Evolutionary conservation across 306 rosid species (phyloP), one percentile per base, ranked within the genome.

Genomic region (Cucumis sativus): DNA sequence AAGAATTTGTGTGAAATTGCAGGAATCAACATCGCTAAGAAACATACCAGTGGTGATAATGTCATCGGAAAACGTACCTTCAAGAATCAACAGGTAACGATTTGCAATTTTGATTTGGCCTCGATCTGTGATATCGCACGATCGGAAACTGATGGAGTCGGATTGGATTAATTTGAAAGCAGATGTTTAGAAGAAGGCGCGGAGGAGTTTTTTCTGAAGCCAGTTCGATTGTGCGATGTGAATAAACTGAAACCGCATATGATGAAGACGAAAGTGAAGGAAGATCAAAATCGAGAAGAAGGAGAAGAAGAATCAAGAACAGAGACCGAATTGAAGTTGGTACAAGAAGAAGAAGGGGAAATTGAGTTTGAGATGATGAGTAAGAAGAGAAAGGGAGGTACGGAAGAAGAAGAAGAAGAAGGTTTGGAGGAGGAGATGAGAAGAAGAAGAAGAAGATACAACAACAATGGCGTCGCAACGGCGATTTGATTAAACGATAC

Each of bases 31-130:
- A 68, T 87, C 96, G 54, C 77, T 88, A 78, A 88, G 84, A 84
- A 86, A 91, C 97, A 90, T 93, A 81, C 98, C 98, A 45, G 97
- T 93, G 15, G 98, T 91, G 87, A 93, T 91, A 78, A 88, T 91
- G 98, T 91, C 97, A 73, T 93, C 96, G 15, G 97, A 93, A 80
- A 90, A 93, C 84, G 97, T 82, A 75, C 98, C 97, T 78, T 85
- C 98, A 73, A 93, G 98, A 79, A 93, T 91, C 74, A 89, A 10
- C 80, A 90, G 97, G 96, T 92, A 82, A 85, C 25, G 8, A 37
- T 18, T 39, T 39, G 25, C 49, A 37, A 65, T 6, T 10, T 37
- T 17, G 16, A 33, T 63, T 15, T 3, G 54, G 54, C 12, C 54
- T 47, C 16, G 21, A 63, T 63, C 69, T 63, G 7, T 64, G 49